phyloP scores from a whole-genome alignment of 257 asterid genomes.

The Capsicum baccatum region DNA sequence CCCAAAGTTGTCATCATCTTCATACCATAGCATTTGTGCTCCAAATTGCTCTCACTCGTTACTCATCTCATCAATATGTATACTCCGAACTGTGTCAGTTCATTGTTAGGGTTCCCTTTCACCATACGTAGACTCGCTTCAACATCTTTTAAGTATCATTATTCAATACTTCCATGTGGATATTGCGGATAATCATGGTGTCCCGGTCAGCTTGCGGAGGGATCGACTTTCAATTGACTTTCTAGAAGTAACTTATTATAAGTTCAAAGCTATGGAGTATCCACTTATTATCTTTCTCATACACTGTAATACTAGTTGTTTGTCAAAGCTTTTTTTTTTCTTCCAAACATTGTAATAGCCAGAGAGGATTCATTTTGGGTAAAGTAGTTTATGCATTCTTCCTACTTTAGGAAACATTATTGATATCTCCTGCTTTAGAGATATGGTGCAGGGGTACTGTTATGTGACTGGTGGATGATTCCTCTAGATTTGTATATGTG shows the following conservation, averaged over 20 bases:
- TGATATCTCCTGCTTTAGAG: neutral
- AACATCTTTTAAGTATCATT: neutral
- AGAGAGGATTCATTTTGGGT: neutral
- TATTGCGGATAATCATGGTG: too few relatives aligned
- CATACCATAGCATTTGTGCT: neutral
- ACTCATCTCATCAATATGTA: neutral
- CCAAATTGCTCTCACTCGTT: neutral
- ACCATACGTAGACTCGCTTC: neutral
- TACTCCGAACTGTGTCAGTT: neutral
- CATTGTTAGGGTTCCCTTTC: neutral
- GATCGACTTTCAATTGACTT: too few relatives aligned
- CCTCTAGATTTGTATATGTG: neutral
- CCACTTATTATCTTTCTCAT: too few relatives aligned
- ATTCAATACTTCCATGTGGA: too few relatives aligned
- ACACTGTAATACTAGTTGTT: too few relatives aligned
- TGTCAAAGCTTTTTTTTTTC: too few relatives aligned
- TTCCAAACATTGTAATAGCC: too few relatives aligned
- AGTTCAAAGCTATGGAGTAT: too few relatives aligned
- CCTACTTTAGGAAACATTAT: neutral
- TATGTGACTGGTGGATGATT: neutral
- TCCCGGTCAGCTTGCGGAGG: too few relatives aligned
- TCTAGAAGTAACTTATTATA: too few relatives aligned
- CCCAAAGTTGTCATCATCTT: neutral
- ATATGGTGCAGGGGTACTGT: neutral
- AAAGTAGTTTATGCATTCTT: neutral